Evolutionary conservation across 371 early-diverging fungal genomes (phyloP).

Genomic region (Nosema granulosis): DNA sequence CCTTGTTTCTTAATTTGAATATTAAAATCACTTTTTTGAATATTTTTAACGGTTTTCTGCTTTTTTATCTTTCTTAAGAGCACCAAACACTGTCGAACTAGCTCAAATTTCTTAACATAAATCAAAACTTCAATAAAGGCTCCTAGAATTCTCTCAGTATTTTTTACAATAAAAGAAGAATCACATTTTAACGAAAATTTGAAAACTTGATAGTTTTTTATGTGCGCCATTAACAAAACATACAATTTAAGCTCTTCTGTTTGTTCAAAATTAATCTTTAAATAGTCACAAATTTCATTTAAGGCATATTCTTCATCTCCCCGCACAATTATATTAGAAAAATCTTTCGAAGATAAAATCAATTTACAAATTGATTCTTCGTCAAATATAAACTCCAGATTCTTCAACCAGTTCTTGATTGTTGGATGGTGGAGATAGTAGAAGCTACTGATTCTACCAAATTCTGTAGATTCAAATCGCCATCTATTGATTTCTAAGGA

Average conservation of each 20-base stretch:
- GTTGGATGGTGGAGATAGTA: slow-evolving; percentile 57
- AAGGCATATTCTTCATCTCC: slow-evolving; percentile 48
- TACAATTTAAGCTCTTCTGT: slow-evolving; percentile 36
- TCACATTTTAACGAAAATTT: slow-evolving; percentile 60
- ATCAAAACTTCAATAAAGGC: slow-evolving; percentile 42
- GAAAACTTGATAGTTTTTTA: slow-evolving; percentile 27
- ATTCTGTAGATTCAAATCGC: slow-evolving; percentile 43
- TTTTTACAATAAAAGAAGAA: slow-evolving; percentile 46
- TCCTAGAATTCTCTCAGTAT: slow-evolving; percentile 52
- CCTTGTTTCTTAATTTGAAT: background rate
- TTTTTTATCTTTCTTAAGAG: slow-evolving; percentile 32
- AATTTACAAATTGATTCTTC: slow-evolving; percentile 17
- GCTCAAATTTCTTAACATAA: slow-evolving; percentile 28
- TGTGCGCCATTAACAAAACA: slow-evolving; percentile 27
- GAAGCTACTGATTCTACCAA: slow-evolving; percentile 51
- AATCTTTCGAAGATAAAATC: slow-evolving; percentile 47
- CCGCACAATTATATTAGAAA: slow-evolving; percentile 39
- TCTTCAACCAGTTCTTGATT: slow-evolving; percentile 45
- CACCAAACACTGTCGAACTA: slow-evolving; percentile 3
- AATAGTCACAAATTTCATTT: slow-evolving; percentile 14
- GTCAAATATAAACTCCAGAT: slow-evolving; percentile 7
- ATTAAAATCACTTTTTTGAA: background rate
- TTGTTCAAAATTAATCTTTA: slow-evolving; percentile 27
- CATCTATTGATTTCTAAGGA: slow-evolving; percentile 14
- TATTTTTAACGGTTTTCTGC: background rate